Evolutionary conservation across 108 stramenopile species (phyloP), one percentile per base, ranked within the genome.

Genomic region (Discostella pseudostelligera): DNA sequence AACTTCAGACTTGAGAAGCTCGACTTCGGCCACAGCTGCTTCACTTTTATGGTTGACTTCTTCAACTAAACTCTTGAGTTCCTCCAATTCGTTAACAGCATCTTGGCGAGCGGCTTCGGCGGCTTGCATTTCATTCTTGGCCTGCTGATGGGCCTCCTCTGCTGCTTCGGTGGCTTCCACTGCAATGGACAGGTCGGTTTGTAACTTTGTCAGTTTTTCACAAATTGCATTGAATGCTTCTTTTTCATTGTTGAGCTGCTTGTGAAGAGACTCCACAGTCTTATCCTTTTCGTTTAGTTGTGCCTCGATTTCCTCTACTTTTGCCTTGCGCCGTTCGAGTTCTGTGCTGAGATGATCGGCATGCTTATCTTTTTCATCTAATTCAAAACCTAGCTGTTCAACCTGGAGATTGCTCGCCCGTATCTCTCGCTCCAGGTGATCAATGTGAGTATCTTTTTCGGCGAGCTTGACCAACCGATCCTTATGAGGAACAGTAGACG

Each of bases 351-450:
- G 56, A 42, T 62, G 67, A n/a, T 76, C 75, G 12, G 62, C 47
- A 14, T 62, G 54, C 37, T 76, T 76, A 25, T 64, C 67, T 39
- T 58, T 76, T 44, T 64, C 62, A 24, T 62, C 62, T 32, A 69
- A 19, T 36, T 76, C 75, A 5, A 69, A 39, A 29, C 39, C 9
- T 3, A 56, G 46, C 0, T 61, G 66, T 22, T 76, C 75, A 12
- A 64, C 50, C 47, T 76, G 51, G 40, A 67, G 54, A 25, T 76
- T 68, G 54, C 62, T 64, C 0, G 75, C 50, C 12, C 58, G 45
- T 17, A 76, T 24, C 35, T 76, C 75, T 13, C 75, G 67, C 35
- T 76, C 67, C 24, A 76, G 58, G 13, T 54, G 51, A 36, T 68
- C 62, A 46, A 69, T 58, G 39, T 43, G 32, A 12, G 21, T 12